Base-by-base conservation (phyloP, 2,329 filamentous ascomycete genomes). In the Claviceps citrina region DNA sequence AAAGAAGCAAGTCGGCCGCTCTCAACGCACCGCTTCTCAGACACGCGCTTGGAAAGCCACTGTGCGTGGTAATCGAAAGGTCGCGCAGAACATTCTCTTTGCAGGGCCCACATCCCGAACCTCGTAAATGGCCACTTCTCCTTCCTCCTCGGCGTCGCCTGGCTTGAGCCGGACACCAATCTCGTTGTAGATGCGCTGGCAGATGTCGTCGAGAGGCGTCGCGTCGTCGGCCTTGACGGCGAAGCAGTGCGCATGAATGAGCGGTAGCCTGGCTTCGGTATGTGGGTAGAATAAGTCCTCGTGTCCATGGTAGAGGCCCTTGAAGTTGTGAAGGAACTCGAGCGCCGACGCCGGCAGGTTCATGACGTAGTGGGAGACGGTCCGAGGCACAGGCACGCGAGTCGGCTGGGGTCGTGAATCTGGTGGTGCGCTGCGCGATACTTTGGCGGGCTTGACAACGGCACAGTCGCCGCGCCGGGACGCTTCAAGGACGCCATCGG, bases 31-130 rank as follows among this genome's bases (percentile, higher is more conserved):
- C 22, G 16, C 16, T 31, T n/a, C 30, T 35, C 28, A 36, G 18
- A 45, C 45, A 36, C 55, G 54, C 35, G 62, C 46, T 19, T 72
- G 68, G 63, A 94, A 95, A 12, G 87, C 91, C 5, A 95, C 84
- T 51, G 84, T 77, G 26, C 67, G 62, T 2, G 91, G 91, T 44
- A 98, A 56, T 46, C 86, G 75, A 62, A 98, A 96, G 49, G 78
- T 93, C 24, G 85, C 89, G 59, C 91, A 96, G 60, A 89, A 96
- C 87, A 95, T 95, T 55, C 81, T 75, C 69, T 98, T 98, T 54
- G 84, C 81, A 5, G 91, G 91, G 43, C 86, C 84, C 41, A 98
- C 91, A 49, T 93, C 78, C 47, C 91, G 72, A 26, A 96, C 85
- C 43, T 82, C 76, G 44, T 76, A 63, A 46, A 85, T 73, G 0